These are phyloP conservation scores for Clavispora vitiphila DNA, from an alignment of 805 yeast genomes.

Conservation along the genomic window DNA sequence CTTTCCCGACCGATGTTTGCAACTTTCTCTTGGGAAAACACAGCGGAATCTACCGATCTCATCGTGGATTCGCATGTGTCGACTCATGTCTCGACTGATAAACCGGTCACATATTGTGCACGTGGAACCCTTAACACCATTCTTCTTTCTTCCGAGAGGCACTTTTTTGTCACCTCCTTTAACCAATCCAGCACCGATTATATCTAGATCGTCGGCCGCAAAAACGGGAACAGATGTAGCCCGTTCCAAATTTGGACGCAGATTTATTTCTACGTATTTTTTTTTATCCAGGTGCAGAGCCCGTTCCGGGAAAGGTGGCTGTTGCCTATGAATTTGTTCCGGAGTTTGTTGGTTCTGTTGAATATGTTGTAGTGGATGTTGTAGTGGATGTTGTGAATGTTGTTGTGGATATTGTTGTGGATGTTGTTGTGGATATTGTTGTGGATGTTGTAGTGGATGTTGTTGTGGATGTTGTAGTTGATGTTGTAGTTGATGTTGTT, in stretches of 20 bases:
- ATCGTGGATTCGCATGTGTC: slow-evolving; percentile 42
- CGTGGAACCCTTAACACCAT: slow-evolving; percentile 30
- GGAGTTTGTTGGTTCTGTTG: no score
- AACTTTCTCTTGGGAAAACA: slow-evolving; percentile 34
- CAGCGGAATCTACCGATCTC: slow-evolving; percentile 41
- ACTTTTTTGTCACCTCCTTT: slow-evolving; percentile 1
- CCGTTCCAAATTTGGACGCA: neutral
- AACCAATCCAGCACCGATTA: neutral
- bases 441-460: neutral
- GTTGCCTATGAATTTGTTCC: no score
- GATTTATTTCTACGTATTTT: neutral
- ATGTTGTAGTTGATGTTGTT: neutral
- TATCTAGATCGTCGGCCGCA: neutral
- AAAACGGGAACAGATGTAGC: neutral
- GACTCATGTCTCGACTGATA: slow-evolving; percentile 36
- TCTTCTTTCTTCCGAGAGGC: slow-evolving; percentile 18
- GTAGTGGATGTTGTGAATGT: no score
- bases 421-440: neutral
- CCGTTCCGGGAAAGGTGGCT: neutral
- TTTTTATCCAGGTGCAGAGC: neutral
- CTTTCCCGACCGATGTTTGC: slow-evolving; percentile 39
- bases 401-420: neutral
- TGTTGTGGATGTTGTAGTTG: neutral
- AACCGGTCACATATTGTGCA: slow-evolving; percentile 37
- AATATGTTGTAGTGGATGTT: no score